Percentiles rank a stretch among this genome's conserved stretches.
phyloP scores from a whole-genome alignment of 139 green algal genomes.

The Trebouxia sp. region DNA sequence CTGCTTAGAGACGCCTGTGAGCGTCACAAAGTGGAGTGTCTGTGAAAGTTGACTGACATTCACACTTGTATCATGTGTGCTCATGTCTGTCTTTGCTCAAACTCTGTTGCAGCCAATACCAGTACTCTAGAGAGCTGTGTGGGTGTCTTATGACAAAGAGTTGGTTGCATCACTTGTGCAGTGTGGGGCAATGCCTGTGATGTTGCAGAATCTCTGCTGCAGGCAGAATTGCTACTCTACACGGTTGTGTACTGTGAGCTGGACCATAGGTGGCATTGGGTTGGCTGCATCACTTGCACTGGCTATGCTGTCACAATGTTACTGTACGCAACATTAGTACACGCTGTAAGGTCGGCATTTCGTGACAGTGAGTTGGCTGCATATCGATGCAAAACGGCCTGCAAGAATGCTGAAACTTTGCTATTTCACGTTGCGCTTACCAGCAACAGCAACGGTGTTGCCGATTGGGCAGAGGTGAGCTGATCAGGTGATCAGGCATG shows the following conservation, averaged over 20 bases:
- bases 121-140: constrained; percentile 22
- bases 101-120: constrained; percentile 14
- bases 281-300: constrained; percentile 19
- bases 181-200: constrained; percentile 13
- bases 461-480: too few relatives aligned
- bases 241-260: constrained; percentile 19
- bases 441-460: too few relatives aligned
- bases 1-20: too few relatives aligned
- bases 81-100: constrained; percentile 13
- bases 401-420: constrained; percentile 21
- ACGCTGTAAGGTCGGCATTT: constrained; percentile 19
- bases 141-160: constrained; percentile 21
- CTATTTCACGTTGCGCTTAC: too few relatives aligned
- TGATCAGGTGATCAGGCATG: too few relatives aligned
- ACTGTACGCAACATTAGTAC: constrained; percentile 19
- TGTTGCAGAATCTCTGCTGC: constrained; percentile 22
- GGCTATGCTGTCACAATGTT: constrained; percentile 23
- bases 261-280: constrained; percentile 8
- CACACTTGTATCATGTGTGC: constrained; percentile 15
- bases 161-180: constrained; percentile 18
- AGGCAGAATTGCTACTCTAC: constrained; percentile 19
- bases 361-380: constrained; percentile 16
- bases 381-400: constrained; percentile 13
- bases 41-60: constrained; percentile 17
- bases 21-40: constrained; percentile 4